Base-by-base conservation (phyloP, 2,329 filamentous ascomycete genomes). In the Aspergillus calidoustus region DNA sequence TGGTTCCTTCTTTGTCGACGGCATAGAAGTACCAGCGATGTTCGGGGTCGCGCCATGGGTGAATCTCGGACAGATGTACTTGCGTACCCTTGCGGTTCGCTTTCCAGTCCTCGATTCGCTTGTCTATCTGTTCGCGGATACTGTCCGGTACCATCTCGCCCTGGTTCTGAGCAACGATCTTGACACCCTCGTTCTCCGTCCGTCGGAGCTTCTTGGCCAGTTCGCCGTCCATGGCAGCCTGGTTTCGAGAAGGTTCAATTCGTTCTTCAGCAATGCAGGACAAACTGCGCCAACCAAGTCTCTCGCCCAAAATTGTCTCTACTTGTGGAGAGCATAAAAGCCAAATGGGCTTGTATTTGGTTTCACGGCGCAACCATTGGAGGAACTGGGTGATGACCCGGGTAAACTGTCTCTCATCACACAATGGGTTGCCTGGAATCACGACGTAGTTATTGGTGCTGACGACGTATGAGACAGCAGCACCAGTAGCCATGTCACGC, bases 261-360 rank as follows among this genome's bases (percentile, higher is more conserved):
- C 93, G 91, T 80, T 97, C 92, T 79, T 97, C 93, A 34, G 92
- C 91, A 8, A 91, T 91, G 71, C 93, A 94, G 43, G 91, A 94
- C 65, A 97, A 85, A 7, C 91, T 95, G 60, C 93, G 89, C 93
- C 93, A 97, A 70, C 91, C 89, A 65, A 95, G 86, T 68, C 90
- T 90, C 59, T 87, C 85, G 22, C 91, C 92, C 3, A 97, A 86
- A 13, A 95, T 88, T 67, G 91, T 89, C 74, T 97, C 91, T 3
- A 91, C 85, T 0, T 89, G 84, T n/a, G 83, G 80, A 8, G 91
- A 92, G n/a, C 92, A 91, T 11, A 97, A 86, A 71, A 97, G 86
- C 93, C 93, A 97, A 44, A 97, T 84, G 0, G 93, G 92, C 63
- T 92, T 93, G 54, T 94, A 84, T 60, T 83, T 83, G 51, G 84